Base-by-base conservation (phyloP, 352 stramenopile genomes). In the Phytopythium litorale region DNA sequence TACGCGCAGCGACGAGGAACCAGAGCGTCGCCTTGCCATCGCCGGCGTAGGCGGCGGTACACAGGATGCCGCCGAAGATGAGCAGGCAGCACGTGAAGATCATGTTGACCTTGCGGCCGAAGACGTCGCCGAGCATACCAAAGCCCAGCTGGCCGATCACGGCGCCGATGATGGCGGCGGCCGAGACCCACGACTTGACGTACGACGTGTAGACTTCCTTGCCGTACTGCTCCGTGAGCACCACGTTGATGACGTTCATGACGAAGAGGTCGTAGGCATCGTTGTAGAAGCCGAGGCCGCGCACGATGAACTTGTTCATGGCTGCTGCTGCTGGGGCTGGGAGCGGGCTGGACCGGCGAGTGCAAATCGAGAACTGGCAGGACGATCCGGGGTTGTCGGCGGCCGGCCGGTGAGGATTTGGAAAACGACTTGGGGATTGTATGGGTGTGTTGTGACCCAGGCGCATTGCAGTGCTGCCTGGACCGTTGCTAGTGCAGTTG, bases 201-300 rank as follows among this genome's bases (percentile, higher is more conserved):
- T 55, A 66, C 15, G 81, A 71, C 52, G 81, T 84, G 66, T 90
- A 89, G 9, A 81, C 75, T 48, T 83, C 42, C 43, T 79, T 75
- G 58, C 69, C 73, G 62, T 86, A 90, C 60, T 89, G 75, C 65
- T 92, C 78, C n/a, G 76, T 81, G 56, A 92, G 80, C 62, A 92
- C 78, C 60, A 92, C 70, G 71, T 92, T 92, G 67, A 90, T 69
- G 13, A 92, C 70, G 63, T 91, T 91, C 79, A 91, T 89, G 56
- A 89, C 78, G 60, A 91, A 89, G n/a, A 91, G 76, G 42, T 91
- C 81, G 70, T 89, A 91, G 33, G 81, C 75, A 65, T 89, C 81
- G 51, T 88, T 88, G 70, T 83, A 91, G 71, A 91, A 91, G 58
- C 83, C 80, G 60, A 92, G 77, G 49, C 83, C 80, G 23, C 83